Base-by-base conservation (phyloP, 257 asterid species). In the Thymus quinquecostatus region DNA sequence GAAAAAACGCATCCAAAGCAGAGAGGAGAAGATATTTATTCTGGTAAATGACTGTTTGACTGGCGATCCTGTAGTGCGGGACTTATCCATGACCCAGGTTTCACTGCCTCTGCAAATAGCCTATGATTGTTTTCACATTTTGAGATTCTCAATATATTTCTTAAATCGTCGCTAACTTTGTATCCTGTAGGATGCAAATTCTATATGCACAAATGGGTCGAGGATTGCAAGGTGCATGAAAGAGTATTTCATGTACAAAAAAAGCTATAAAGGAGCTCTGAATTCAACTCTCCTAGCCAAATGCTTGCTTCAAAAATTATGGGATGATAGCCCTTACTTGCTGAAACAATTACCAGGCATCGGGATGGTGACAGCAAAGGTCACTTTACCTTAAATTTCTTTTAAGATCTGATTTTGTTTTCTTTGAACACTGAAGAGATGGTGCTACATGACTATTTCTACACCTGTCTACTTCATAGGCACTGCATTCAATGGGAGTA, bases 291-390 rank as follows among this genome's bases (percentile, higher is more conserved):
- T 88, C 71, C 78, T 94, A 60, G 88, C 97, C 54, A 94, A 94
- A 80, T 91, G 90, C 72, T 87, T 94, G 68, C 82, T 88, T 77
- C 97, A 94, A 77, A 94, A 86, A 79, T 83, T 94, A 62, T 94
- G 99, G 99, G 93, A 94, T 72, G 90, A 86, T 69, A 89, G 99
- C 81, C 95, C 96, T 9, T 94, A 85, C 87, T 84, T 91, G 88
- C 94, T 94, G 82, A 94, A 94, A 84, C 99, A 94, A 75, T 79
- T 94, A 78, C 95, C 96, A 38, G 99, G 99, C 78, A 91, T 94
- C 56, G 99, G 99, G 51, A 89, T 89, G 97, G 99, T 94, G 81
- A 94, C 99, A 30, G 99, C 99, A 71, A 94, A 94, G 97, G 99
- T 94, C 55, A 66, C 81, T 74, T 74, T 75, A 72, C 69, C 75